A percentile compares a stretch with the other conserved stretches of the same genome.
Evolutionary conservation across 2,329 filamentous ascomycete genomes (phyloP).

Genomic region (Colletotrichum lentis): DNA sequence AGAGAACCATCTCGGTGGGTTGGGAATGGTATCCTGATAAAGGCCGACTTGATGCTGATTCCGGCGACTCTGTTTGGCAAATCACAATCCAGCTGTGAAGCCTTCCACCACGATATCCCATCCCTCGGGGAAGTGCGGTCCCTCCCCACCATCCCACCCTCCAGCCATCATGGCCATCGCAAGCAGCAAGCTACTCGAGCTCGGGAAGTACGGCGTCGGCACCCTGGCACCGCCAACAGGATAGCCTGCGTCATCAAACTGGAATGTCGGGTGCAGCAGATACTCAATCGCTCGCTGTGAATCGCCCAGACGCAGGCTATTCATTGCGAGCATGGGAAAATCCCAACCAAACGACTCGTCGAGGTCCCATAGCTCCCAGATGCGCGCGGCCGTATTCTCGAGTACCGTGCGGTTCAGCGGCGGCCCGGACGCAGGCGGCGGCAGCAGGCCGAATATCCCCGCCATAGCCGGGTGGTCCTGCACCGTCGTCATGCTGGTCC

Average conservation of each 20-base stretch:
- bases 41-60: background rate
- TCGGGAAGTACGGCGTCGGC: slow-evolving; percentile 66
- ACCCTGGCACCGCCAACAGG: slow-evolving; percentile 61
- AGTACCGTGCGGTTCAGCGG: slow-evolving; percentile 49
- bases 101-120: slow-evolving; percentile 61
- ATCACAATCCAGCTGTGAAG: slow-evolving; percentile 45
- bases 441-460: slow-evolving; percentile 54
- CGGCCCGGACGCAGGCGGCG: slow-evolving; percentile 49
- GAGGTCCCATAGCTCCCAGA: slow-evolving; percentile 51
- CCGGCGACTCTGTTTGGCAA: background rate
- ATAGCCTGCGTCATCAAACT: slow-evolving; percentile 66
- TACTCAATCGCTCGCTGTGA: slow-evolving; percentile 51
- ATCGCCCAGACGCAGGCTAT: slow-evolving; percentile 52
- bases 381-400: slow-evolving; percentile 50
- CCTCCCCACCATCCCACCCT: slow-evolving; percentile 62
- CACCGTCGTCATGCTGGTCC: slow-evolving; percentile 50
- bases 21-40: background rate
- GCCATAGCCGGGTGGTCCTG: slow-evolving; percentile 55
- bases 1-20: background rate
- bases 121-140: slow-evolving; percentile 54
- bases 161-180: slow-evolving; percentile 66
- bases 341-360: slow-evolving; percentile 55
- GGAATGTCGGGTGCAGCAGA: slow-evolving; percentile 59
- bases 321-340: slow-evolving; percentile 57
- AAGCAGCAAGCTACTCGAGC: slow-evolving; percentile 57